Conservation (phyloP, 306 rosid genomes). For the Pueraria montana region DNA sequence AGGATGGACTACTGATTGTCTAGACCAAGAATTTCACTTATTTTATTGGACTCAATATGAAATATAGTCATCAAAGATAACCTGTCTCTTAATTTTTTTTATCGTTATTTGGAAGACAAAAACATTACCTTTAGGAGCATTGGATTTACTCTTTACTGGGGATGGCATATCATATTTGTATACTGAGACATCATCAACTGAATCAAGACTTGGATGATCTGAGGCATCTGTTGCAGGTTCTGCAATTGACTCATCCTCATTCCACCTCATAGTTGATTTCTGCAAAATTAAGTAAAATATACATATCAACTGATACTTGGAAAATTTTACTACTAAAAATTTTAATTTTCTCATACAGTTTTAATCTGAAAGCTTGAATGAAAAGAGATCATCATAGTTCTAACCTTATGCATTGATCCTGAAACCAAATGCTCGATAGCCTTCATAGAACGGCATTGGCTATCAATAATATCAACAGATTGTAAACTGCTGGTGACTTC, state of each 20-base stretch:
- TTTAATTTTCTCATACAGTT: neutral
- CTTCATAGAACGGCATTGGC: constrained; percentile 54
- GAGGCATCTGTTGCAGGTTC: constrained; percentile 62
- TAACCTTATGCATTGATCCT: constrained; percentile 59
- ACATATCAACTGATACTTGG: constrained; percentile 5
- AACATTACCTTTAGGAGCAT: constrained; percentile 62
- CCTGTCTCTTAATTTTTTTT: neutral
- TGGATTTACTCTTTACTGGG: constrained; percentile 62
- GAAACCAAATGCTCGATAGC: constrained; percentile 54
- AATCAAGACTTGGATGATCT: constrained; percentile 76
- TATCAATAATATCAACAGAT: constrained; percentile 50
- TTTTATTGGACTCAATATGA: constrained; percentile 25
- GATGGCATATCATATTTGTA: constrained; percentile 70
- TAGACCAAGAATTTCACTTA: neutral
- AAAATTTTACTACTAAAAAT: neutral
- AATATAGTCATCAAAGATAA: constrained; percentile 24
- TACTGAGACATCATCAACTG: constrained; percentile 69
- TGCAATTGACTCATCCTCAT: constrained; percentile 56
- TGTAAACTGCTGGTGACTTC: constrained; percentile 60
- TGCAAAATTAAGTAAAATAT: constrained; percentile 46
- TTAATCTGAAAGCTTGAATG: neutral
- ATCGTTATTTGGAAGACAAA: constrained; percentile 13
- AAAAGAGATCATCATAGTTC: constrained; percentile 43
- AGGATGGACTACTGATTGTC: neutral
- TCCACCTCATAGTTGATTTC: constrained; percentile 56